Base-by-base conservation (phyloP, 108 stramenopile genomes). In the Nitzschia sp. region DNA sequence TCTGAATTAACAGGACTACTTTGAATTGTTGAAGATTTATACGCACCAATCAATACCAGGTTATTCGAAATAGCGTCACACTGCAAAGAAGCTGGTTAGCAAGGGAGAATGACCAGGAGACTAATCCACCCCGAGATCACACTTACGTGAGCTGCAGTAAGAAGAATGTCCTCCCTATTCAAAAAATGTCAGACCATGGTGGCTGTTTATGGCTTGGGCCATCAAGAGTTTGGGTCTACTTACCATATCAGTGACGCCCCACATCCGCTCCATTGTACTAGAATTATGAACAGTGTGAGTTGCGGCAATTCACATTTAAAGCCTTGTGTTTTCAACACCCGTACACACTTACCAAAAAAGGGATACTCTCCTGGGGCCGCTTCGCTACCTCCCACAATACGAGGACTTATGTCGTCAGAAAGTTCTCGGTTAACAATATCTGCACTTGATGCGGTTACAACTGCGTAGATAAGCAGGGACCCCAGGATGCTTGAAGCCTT, bases 251-350 rank as follows among this genome's bases (percentile, higher is more conserved):
- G 54, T 1, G 76, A 61, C 27, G 69, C 76, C n/a, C 69, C 76
- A 47, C 76, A 77, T n/a, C 76, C 76, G 26, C 63, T 60, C 76
- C 76, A 77, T 32, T 77, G 69, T n/a, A 53, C 64, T 48, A 67
- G 19, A 25, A n/a, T 33, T 1, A 26, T 25, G 24, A 54, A 6
- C 24, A 1, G 26, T 1, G 26, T 54, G 1, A 54, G 54, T 26
- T 26, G 1, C 3, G 1, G 15, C 15, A 1, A 25, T 6, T 2
- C 54, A 21, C 54, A 54, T n/a, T n/a, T n/a, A n/a, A n/a, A n/a
- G n/a, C n/a, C n/a, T n/a, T n/a, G n/a, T n/a, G n/a, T n/a, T n/a
- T n/a, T n/a, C n/a, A n/a, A n/a, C n/a, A n/a, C n/a, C 1, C 19
- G 1, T 47, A 1, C 1, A n/a, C 11, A 38, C 64, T 25, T 55